Percentiles rank a stretch among this genome's conserved stretches.
These are phyloP conservation scores for Blastobotrys ciferrii DNA, from an alignment of 1,139 yeast species.

Conservation along the genomic window DNA sequence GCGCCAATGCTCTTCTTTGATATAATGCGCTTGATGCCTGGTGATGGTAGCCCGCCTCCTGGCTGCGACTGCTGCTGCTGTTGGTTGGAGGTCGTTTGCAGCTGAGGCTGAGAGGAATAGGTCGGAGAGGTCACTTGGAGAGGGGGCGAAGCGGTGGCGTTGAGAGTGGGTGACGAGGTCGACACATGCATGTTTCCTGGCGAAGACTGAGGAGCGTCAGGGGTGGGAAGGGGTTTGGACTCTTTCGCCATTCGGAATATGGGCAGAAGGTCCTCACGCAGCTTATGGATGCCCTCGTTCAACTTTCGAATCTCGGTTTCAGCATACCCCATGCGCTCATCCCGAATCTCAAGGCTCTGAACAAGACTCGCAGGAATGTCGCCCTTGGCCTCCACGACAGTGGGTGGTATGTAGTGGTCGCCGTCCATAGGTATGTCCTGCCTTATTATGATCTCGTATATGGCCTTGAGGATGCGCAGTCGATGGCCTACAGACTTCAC, in stretches of 20 bases:
- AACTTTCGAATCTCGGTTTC: slow-evolving; percentile 39
- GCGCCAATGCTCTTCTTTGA: slow-evolving; percentile 15
- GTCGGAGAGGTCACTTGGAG: slow-evolving; percentile 9
- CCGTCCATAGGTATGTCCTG: slow-evolving; percentile 33
- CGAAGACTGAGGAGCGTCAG: slow-evolving; percentile 31
- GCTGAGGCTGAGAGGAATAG: slow-evolving; percentile 12
- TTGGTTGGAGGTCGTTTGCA: slow-evolving; percentile 12
- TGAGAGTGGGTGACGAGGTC: slow-evolving; percentile 9
- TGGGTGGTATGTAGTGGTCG: slow-evolving; percentile 35
- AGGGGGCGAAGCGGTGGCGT: slow-evolving; percentile 14
- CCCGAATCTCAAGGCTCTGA: slow-evolving; percentile 34
- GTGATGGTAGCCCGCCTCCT: slow-evolving; percentile 1
- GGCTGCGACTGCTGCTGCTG: slow-evolving; percentile 11
- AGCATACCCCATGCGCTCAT: slow-evolving; percentile 36
- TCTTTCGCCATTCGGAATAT: slow-evolving; percentile 42
- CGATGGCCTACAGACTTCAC: slow-evolving; percentile 43
- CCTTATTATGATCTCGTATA: slow-evolving; percentile 34
- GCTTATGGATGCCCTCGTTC: slow-evolving; percentile 33
- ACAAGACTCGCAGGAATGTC: slow-evolving; percentile 15
- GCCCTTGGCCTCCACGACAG: slow-evolving; percentile 18
- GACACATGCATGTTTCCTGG: slow-evolving; percentile 3
- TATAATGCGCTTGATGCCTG: slow-evolving; percentile 13
- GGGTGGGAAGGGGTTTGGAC: slow-evolving; percentile 44
- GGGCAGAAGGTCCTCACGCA: slow-evolving; percentile 43
- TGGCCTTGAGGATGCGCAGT: slow-evolving; percentile 38